Percentiles rank a stretch among this genome's conserved stretches.
Evolutionary conservation across 2,329 filamentous ascomycete species (phyloP).

Genomic region (Aspergillus fructus): DNA sequence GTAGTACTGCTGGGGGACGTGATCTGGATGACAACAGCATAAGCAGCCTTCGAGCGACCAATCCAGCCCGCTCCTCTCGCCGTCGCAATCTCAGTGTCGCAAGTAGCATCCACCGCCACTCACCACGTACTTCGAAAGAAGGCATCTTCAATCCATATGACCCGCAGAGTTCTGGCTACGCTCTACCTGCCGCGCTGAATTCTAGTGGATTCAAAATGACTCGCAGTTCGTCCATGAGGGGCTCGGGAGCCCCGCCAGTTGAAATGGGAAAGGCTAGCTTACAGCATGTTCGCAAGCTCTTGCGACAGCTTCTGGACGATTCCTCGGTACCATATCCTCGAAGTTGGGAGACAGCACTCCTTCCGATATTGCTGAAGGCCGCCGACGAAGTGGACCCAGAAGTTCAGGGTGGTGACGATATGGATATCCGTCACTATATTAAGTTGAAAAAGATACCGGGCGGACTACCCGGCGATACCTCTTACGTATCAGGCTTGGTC

Average conservation of each 20-base stretch:
- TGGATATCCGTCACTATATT: conserved; percentile 96
- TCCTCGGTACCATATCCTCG: conserved; percentile 68
- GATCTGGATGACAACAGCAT: conserved; percentile 67
- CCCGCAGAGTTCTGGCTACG: conserved; percentile 38
- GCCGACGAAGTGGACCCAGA: conserved; percentile 95
- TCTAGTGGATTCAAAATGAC: conserved; percentile 55
- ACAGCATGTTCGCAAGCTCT: conserved; percentile 79
- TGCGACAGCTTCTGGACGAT: conserved; percentile 80
- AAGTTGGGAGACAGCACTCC: conserved; percentile 85
- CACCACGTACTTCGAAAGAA: conserved; percentile 66
- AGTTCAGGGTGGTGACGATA: conserved; percentile 85
- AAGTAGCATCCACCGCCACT: conserved; percentile 70
- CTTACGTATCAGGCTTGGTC: conserved; percentile 94
- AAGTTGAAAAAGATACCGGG: conserved; percentile 96
- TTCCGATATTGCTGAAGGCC: conserved; percentile 85
- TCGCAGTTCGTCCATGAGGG: conserved; percentile 81
- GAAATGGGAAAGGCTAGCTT: conserved; percentile 86
- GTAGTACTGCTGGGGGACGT: conserved; percentile 68
- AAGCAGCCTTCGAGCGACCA: conserved; percentile 56
- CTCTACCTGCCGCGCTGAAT: conserved; percentile 35
- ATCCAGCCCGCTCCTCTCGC: conserved; percentile 63
- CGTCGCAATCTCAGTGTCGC: conserved; percentile 82
- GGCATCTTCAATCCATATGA: conserved; percentile 45
- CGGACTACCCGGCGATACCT: conserved; percentile 83
- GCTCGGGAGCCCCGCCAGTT: conserved; percentile 69